Percentiles rank a stretch among this genome's conserved stretches.
Conservation (phyloP, 495 filamentous ascomycete genomes). For the Collariella sp. region DNA sequence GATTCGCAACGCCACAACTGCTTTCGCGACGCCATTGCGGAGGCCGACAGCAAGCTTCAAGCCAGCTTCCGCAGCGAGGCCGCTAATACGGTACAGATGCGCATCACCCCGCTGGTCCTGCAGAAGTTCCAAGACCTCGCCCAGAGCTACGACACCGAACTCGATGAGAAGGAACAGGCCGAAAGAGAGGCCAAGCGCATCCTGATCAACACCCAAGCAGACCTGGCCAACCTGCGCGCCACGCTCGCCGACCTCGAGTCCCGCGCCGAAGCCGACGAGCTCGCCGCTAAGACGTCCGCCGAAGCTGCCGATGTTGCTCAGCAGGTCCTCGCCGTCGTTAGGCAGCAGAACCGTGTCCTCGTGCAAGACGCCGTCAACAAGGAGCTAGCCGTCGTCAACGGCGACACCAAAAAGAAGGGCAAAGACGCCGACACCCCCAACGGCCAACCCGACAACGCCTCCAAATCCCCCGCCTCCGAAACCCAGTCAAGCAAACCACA, state of each 20-base stretch:
- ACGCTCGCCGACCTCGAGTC: conserved; percentile 41
- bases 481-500: not conserved
- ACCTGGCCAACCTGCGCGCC: conserved; percentile 42
- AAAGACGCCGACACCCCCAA: not conserved
- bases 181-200: conserved; percentile 50
- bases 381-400: conserved; percentile 29
- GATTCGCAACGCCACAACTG: conserved; percentile 37
- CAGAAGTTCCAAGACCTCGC: conserved; percentile 52
- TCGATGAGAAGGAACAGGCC: conserved; percentile 50
- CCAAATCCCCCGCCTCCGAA: not conserved
- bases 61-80: conserved; percentile 46
- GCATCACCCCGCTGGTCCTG: conserved; percentile 47
- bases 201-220: conserved; percentile 43
- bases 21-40: conserved; percentile 34
- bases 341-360: conserved; percentile 34
- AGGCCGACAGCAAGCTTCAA: conserved; percentile 24
- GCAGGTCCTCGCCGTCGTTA: conserved; percentile 32
- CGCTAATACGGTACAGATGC: conserved; percentile 48
- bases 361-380: conserved; percentile 30
- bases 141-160: conserved; percentile 49
- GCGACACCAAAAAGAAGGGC: conserved; percentile 14
- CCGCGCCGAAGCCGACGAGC: conserved; percentile 37
- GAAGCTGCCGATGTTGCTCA: conserved; percentile 29
- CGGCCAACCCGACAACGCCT: not conserved
- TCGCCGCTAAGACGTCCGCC: conserved; percentile 30